These are phyloP conservation scores for Tetracentron sinense DNA, from an alignment of 164 flowering plant genomes.

Conservation along the genomic window DNA sequence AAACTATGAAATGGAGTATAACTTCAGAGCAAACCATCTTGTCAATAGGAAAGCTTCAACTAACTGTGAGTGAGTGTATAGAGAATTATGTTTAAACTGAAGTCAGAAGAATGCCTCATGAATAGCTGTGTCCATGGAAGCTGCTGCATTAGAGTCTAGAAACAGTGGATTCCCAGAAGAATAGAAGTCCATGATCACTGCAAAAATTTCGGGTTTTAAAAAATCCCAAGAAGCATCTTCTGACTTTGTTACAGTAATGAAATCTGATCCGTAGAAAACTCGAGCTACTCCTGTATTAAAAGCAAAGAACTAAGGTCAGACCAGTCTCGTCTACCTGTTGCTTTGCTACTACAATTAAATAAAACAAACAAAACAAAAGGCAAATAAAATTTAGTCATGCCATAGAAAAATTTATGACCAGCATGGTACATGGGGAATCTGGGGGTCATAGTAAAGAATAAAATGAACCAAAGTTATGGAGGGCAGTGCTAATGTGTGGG, in stretches of 20 bases:
- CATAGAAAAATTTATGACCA: neutral
- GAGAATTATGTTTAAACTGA: constrained; percentile 1
- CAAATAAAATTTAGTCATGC: too few species aligned
- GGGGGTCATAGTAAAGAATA: too few species aligned
- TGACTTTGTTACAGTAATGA: constrained; percentile 82
- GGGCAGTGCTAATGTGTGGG: neutral
- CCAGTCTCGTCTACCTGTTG: neutral
- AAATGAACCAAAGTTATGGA: too few species aligned
- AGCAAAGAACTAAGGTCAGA: neutral
- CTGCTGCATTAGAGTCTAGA: constrained; percentile 58
- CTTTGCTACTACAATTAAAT: neutral
- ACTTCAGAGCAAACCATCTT: neutral
- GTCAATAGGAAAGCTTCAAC: neutral
- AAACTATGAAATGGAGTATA: too few species aligned
- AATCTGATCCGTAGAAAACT: constrained; percentile 94
- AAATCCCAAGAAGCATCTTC: constrained; percentile 86
- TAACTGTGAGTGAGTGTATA: neutral
- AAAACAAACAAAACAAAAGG: neutral
- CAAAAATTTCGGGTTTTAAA: constrained; percentile 89
- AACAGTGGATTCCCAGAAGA: constrained; percentile 81
- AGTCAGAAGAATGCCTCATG: constrained; percentile 48
- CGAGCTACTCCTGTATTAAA: constrained; percentile 58
- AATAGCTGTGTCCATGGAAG: constrained; percentile 87
- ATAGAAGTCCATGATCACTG: constrained; percentile 93
- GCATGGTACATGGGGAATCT: neutral